Percentiles rank a stretch among this genome's conserved stretches.
phyloP scores from a whole-genome alignment of 208 protist genomes.

The Crithidia thermophila region DNA sequence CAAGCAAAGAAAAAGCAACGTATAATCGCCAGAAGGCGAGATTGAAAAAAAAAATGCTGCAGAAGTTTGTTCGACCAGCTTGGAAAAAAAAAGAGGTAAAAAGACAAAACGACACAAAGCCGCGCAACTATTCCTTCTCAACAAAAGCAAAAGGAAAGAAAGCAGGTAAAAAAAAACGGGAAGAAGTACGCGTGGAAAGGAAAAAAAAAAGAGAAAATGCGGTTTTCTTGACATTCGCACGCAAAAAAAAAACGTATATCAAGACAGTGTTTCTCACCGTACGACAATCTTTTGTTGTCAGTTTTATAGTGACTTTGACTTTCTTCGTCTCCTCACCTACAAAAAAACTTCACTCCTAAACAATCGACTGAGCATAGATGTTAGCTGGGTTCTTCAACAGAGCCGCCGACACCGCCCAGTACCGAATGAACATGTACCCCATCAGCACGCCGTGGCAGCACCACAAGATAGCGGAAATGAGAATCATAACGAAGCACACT shows the following conservation, averaged over 20 bases:
- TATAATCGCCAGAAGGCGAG: too few species aligned
- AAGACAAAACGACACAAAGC: conserved; percentile 2
- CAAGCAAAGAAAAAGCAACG: too few species aligned
- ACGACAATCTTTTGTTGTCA: too few species aligned
- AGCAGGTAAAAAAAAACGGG: background rate
- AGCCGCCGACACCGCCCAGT: conserved; percentile 38
- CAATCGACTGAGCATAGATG: conserved; percentile 42
- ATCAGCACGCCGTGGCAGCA: conserved; percentile 61
- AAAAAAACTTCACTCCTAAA: conserved; percentile 22
- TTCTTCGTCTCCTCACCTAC: background rate
- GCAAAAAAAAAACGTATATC: too few species aligned
- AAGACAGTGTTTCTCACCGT: too few species aligned
- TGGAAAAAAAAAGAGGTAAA: background rate
- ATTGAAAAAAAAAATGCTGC: conserved; percentile 4
- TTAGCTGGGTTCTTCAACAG: conserved; percentile 30
- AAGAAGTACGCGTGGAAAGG: background rate
- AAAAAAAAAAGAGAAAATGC: conserved; percentile 4
- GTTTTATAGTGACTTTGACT: too few species aligned
- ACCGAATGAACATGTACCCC: conserved; percentile 53
- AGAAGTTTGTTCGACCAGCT: background rate
- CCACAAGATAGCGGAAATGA: conserved; percentile 76
- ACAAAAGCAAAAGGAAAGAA: conserved; percentile 4
- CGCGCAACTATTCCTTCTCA: background rate
- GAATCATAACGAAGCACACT: conserved; percentile 41
- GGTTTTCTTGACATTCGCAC: background rate